Evolutionary conservation across 129 eudicot genomes (phyloP), one percentile per base, ranked within the genome.

Genomic region (Solidago caesia): DNA sequence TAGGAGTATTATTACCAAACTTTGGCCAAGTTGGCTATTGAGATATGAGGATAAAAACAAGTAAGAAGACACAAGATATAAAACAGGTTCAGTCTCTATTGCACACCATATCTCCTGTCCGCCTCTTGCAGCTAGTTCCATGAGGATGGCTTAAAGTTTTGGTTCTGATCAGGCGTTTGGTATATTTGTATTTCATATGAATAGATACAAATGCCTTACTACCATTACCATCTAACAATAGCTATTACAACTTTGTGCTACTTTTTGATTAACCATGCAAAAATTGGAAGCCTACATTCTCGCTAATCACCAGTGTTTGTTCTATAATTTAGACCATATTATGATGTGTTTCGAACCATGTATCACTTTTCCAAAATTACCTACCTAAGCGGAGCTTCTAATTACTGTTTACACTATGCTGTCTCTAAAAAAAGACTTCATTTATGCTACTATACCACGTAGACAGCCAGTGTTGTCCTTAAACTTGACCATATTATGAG

Each of bases 1-100:
- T 42, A 56, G 48, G 7, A 58, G 1, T 64, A 52, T 13, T 45
- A 60, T 58, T 72, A 53, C 25, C 25, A 43, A 72, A 58, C 56
- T 51, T 45, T 3, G 52, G 64, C 16, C 71, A 63, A 63, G 14
- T 63, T 74, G 69, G 78, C 41, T 73, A 27, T 29, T 48, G 58
- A 51, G 71, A 74, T 61, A 62, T 12, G 7, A 27, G 12, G 29
- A 4, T 12, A 5, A 29, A 29, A 29, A 48, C 21, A 62, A 61
- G 47, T 29, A 62, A 46, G 7, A 55, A 74, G 7, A 74, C 47
- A 64, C 33, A 44, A 29, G 14, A 8, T 21, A 43, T 42, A 72
- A 59, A 47, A n/a, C 29, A n/a, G 61, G 15, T 29, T n/a, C 48
- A 21, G 21, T 62, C 48, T 29, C 61, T 62, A 52, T 46, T 14